Base-by-base conservation (phyloP, 352 stramenopile genomes). In the Phytophthora sp. region DNA sequence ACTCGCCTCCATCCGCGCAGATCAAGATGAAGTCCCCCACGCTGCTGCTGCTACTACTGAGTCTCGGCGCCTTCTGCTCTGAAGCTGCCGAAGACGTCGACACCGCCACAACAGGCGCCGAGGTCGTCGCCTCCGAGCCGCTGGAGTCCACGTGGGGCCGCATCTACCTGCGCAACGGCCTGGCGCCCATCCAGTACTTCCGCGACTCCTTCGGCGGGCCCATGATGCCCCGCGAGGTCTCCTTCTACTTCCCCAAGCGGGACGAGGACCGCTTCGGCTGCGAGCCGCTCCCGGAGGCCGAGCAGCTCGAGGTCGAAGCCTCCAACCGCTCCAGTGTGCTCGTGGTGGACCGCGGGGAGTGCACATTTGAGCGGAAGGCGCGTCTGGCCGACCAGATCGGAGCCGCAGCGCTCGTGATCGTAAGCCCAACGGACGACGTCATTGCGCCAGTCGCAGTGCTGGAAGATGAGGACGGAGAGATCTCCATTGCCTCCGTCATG, bases 121-220 rank as follows among this genome's bases (percentile, higher is more conserved):
- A 34, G 4, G n/a, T 24, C 30, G 20, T 27, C 24, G 7, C 30
- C n/a, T 37, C 60, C 6, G 51, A 61, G 30, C 44, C 53, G 9
- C 51, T 55, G 37, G 77, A 87, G 49, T 70, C 82, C 3, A 18
- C 55, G 6, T 92, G 83, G 83, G 83, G 83, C 0, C 76, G 83
- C 15, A 76, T 92, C 51, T 92, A 92, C 55, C 43, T 92, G n/a
- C 79, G 74, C 30, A 66, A 85, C 26, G 83, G 78, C 2, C 51
- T 89, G 20, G 62, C 77, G 0, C 80, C 80, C 46, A 88, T 92
- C 54, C 83, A 92, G 66, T 92, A 92, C 71, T 89, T 92, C 52
- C 80, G 80, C 11, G 80, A 88, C 41, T 50, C 39, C 23, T 92
- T 79, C 20, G 74, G 80, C 2, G 80, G 80, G 0, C 39, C 62